Evolutionary conservation across 768 basidiomycete species (phyloP), one percentile per base, ranked within the genome.

Genomic region (Kondoa malvinella): DNA sequence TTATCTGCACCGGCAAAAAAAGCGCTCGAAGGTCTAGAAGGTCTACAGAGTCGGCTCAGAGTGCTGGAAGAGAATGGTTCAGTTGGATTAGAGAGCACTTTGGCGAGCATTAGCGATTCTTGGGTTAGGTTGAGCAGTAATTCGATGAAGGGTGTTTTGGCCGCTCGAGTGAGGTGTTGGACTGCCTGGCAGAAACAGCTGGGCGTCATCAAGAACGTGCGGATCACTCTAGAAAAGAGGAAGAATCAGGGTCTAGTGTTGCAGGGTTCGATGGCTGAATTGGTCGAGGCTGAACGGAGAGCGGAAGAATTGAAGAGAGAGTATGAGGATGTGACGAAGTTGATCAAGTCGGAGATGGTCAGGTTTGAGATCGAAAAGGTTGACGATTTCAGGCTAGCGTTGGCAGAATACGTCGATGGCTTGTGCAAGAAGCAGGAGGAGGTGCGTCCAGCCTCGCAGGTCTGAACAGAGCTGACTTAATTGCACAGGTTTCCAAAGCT

Each of bases 321-420:
- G 71, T 99, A 87, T 75, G 92, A 96, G 57, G 83, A 87, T 26
- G 86, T 87, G 15, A 89, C 90, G 25, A 87, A 87, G 71, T 79
- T 95, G 25, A 85, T 91, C 72, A 97, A 97, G 77, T 79, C 83
- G 2, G 95, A 99, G 78, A 84, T 92, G 71, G 84, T 84, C 2
- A 81, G 94, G 57, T 96, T 97, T 74, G 94, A 99, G 78, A 83
- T 85, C 75, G 94, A 95, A 77, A 83, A 92, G 57, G 82, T 97
- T 29, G 87, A 89, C 61, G 94, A 97, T 76, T 95, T 97, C 77
- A 92, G 92, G 77, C 80, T 82, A 57, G 82, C 86, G 1, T 76
- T 99, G 71, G 87, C 89, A 76, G 81, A 81, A 2, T 92, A 90
- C 77, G 78, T 96, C 66, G 87, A 91, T 57, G 88, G 87, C 3